These are phyloP conservation scores for Eucalyptus globulus DNA, from an alignment of 345 rosid genomes.

Conservation along the genomic window DNA sequence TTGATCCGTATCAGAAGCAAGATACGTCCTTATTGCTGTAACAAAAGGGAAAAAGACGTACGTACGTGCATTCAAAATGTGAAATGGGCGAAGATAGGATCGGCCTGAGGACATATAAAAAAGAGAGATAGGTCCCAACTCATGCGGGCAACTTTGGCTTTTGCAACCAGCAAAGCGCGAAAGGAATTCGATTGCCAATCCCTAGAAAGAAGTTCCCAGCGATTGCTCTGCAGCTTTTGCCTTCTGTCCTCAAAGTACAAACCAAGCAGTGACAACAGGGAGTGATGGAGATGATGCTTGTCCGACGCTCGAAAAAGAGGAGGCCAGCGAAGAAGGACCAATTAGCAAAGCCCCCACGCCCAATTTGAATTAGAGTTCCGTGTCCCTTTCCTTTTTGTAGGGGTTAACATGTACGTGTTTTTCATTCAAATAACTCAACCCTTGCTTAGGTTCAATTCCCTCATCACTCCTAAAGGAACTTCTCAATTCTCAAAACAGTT, in stretches of 20 bases:
- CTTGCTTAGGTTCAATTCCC: not conserved
- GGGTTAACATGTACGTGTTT: not conserved
- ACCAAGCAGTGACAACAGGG: not conserved
- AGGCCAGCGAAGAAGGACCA: not conserved
- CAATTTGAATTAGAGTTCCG: not conserved
- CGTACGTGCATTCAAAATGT: not conserved
- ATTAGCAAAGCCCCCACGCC: not conserved
- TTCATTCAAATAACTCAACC: not conserved
- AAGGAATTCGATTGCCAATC: not conserved
- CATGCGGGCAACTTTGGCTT: not conserved
- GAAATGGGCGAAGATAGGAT: not conserved
- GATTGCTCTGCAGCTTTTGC: not conserved
- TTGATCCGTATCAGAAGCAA: not conserved
- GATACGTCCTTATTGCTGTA: not conserved
- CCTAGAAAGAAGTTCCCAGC: not conserved
- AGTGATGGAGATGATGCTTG: not conserved
- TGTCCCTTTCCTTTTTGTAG: not conserved
- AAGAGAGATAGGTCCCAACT: not conserved
- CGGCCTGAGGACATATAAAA: not conserved
- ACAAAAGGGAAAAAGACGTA: not conserved
- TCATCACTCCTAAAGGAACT: not conserved
- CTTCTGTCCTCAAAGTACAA: not conserved
- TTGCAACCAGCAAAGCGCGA: not conserved
- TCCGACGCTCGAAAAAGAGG: not conserved
- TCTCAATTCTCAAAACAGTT: not conserved